These are phyloP conservation scores for Tetrapisispora taiwanensis DNA, from an alignment of 805 yeast genomes.

Conservation along the genomic window DNA sequence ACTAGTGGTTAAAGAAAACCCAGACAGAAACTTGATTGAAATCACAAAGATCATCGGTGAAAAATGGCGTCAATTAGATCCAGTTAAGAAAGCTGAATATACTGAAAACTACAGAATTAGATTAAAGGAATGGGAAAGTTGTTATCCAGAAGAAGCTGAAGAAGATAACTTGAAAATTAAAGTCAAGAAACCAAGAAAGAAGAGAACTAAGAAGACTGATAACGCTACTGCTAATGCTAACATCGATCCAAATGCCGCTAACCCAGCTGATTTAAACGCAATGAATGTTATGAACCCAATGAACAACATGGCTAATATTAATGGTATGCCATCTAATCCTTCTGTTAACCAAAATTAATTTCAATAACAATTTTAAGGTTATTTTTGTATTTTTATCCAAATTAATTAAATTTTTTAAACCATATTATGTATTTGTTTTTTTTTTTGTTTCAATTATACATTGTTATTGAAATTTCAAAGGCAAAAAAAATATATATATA, in stretches of 20 bases:
- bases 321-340: constrained; percentile 1
- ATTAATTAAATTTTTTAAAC: not conserved
- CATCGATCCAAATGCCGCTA: constrained; percentile 2
- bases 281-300: constrained; percentile 3
- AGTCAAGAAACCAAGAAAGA: constrained; percentile 3
- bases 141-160: constrained; percentile 23
- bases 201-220: not conserved
- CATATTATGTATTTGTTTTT: too few species aligned
- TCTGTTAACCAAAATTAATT: constrained; percentile 3
- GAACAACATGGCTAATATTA: constrained; percentile 1
- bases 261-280: constrained; percentile 1
- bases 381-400: constrained; percentile 2
- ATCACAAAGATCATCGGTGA: constrained; percentile 27
- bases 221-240: not conserved
- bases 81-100: constrained; percentile 22
- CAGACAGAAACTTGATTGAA: constrained; percentile 28
- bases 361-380: not conserved
- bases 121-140: constrained; percentile 32
- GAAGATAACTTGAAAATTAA: constrained; percentile 5
- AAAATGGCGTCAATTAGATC: constrained; percentile 27
- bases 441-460: too few species aligned
- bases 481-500: too few species aligned
- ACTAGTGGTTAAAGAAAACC: constrained; percentile 24
- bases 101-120: constrained; percentile 29
- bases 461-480: too few species aligned